phyloP scores from a whole-genome alignment of 768 basidiomycete genomes.

The Rhodotorula graminis region DNA sequence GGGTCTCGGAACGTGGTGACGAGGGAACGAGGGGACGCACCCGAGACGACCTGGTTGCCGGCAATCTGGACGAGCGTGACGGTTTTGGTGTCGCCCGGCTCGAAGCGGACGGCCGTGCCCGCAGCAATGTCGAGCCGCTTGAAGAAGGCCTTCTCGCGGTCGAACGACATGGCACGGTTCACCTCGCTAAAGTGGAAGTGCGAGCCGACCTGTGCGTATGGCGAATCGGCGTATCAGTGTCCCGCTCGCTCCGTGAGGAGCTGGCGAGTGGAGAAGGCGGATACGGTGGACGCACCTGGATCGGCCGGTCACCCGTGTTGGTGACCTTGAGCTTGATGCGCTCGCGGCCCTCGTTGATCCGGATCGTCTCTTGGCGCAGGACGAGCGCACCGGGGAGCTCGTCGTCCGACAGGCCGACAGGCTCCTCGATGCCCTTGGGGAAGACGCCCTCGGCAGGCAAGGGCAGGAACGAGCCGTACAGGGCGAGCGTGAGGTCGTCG shows the following conservation, averaged over 20 bases:
- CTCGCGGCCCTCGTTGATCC: constrained; percentile 69
- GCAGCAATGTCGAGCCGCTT: constrained; percentile 87
- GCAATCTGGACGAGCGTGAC: constrained; percentile 75
- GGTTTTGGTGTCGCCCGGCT: constrained; percentile 82
- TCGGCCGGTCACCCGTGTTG: constrained; percentile 87
- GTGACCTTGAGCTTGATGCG: constrained; percentile 69
- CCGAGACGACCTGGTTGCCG: constrained; percentile 65
- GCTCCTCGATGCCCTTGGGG: constrained; percentile 38
- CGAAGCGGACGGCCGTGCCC: constrained; percentile 93
- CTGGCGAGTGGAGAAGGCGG: neutral
- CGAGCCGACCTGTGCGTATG: constrained; percentile 65
- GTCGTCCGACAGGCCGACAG: constrained; percentile 29
- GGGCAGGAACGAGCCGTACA: constrained; percentile 93
- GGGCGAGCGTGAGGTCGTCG: constrained; percentile 64
- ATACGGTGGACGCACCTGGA: constrained; percentile 59
- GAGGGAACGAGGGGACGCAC: constrained; percentile 48
- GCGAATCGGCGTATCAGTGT: neutral
- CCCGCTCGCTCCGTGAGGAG: neutral
- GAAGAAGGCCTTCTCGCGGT: constrained; percentile 72
- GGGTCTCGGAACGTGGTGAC: no score
- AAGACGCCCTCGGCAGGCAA: constrained; percentile 65
- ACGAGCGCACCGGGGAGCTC: constrained; percentile 68
- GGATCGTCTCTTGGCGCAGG: constrained; percentile 56
- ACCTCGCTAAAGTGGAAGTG: constrained; percentile 88
- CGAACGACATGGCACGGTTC: constrained; percentile 73